Conservation (phyloP, 345 rosid genomes). For the Eucalyptus curtisii region DNA sequence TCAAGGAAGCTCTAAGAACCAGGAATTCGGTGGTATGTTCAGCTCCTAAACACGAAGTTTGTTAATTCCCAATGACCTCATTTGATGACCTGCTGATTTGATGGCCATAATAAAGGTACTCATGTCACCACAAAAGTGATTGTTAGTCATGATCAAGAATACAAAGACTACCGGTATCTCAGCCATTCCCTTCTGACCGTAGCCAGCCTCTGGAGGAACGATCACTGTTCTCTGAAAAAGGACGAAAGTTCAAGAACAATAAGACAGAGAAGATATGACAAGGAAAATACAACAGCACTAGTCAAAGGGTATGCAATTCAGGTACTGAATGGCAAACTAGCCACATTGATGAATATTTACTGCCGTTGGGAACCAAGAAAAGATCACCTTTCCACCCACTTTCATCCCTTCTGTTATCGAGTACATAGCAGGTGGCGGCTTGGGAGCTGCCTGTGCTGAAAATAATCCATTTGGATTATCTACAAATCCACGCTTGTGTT, state of each 20-base stretch:
- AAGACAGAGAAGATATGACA: background rate
- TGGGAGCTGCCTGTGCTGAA: too few species aligned
- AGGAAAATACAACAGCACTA: background rate
- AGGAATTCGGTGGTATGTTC: background rate
- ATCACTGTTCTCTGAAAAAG: slow-evolving; percentile 68
- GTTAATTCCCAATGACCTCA: background rate
- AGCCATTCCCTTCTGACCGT: slow-evolving; percentile 76
- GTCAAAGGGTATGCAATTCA: background rate
- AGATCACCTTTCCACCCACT: too few species aligned
- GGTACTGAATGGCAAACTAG: background rate
- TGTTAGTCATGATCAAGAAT: background rate
- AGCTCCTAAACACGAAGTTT: background rate
- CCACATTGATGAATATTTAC: too few species aligned
- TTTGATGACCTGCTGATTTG: too few species aligned
- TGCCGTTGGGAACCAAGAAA: too few species aligned
- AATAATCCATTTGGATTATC: too few species aligned
- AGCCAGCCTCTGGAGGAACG: slow-evolving; percentile 79
- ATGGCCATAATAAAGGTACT: too few species aligned
- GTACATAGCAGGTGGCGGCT: too few species aligned
- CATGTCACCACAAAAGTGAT: too few species aligned
- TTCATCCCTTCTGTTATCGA: too few species aligned
- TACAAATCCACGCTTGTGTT: too few species aligned
- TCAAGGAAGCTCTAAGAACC: background rate
- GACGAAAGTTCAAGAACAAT: background rate
- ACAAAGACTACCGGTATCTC: slow-evolving; percentile 63